Conservation (phyloP, 2,329 filamentous ascomycete species). For the Ophiosphaerella korrae region DNA sequence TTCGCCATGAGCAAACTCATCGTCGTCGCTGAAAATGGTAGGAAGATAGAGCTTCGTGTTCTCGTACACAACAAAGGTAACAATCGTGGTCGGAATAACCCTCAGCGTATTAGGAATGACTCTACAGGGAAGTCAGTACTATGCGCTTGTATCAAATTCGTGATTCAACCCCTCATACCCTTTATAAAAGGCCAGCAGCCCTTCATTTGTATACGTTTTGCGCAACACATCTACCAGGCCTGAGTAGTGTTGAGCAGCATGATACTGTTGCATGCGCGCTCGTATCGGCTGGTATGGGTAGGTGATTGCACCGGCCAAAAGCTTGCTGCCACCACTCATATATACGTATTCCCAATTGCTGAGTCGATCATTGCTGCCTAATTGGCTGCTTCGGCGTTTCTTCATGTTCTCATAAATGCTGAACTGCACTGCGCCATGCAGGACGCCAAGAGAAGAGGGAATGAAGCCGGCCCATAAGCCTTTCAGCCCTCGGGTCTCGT, state of each 20-base stretch:
- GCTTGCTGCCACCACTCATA: constrained; percentile 79
- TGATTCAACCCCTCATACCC: constrained; percentile 56
- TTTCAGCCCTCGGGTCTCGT: constrained; percentile 70
- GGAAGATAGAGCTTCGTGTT: constrained; percentile 79
- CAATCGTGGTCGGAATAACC: constrained; percentile 92
- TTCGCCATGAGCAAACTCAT: constrained; percentile 40
- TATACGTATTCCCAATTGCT: constrained; percentile 78
- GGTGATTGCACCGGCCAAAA: constrained; percentile 85
- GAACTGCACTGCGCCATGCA: constrained; percentile 93
- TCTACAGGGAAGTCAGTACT: constrained; percentile 27
- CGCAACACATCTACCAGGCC: constrained; percentile 72
- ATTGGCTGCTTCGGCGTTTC: constrained; percentile 58
- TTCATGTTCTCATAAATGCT: constrained; percentile 86
- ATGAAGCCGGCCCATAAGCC: constrained; percentile 90
- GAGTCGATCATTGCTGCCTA: constrained; percentile 52
- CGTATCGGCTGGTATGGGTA: constrained; percentile 96
- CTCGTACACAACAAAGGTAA: constrained; percentile 96
- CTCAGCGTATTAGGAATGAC: constrained; percentile 86
- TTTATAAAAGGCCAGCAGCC: constrained; percentile 84
- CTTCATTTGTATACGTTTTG: constrained; percentile 80
- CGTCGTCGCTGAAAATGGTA: constrained; percentile 45
- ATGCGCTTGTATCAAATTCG: no score
- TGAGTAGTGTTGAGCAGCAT: constrained; percentile 75
- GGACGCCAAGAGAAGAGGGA: constrained; percentile 83
- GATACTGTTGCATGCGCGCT: constrained; percentile 85